Conservation (phyloP, 768 basidiomycete species). For the Solioccasus polychromus region DNA sequence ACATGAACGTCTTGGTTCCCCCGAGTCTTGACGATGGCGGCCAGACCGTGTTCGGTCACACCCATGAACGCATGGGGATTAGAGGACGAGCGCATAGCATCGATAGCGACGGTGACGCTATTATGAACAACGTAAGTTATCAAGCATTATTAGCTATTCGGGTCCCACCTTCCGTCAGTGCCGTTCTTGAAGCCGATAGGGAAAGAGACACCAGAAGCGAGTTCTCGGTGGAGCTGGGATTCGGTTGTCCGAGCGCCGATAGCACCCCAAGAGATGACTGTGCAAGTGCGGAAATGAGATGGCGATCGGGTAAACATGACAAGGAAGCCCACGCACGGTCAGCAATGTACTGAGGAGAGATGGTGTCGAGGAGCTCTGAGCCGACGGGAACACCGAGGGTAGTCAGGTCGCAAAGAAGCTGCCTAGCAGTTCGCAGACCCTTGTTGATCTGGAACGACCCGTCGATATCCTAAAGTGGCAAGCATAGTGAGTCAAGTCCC, state of each 20-base stretch:
- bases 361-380: constrained; percentile 87
- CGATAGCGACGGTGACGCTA: constrained; percentile 85
- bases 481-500: not conserved
- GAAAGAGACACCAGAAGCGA: constrained; percentile 95
- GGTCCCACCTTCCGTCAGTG: constrained; percentile 78
- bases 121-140: not conserved
- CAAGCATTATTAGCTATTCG: not conserved
- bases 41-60: constrained; percentile 81
- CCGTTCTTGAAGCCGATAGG: constrained; percentile 99
- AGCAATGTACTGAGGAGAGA: constrained; percentile 79
- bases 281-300: not conserved
- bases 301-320: not conserved
- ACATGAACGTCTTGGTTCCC: constrained; percentile 90
- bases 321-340: constrained; percentile 49
- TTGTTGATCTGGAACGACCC: constrained; percentile 97
- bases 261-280: constrained; percentile 87
- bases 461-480: constrained; percentile 61
- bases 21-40: constrained; percentile 90
- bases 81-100: constrained; percentile 91
- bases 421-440: constrained; percentile 82
- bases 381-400: constrained; percentile 89
- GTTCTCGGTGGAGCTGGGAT: constrained; percentile 94
- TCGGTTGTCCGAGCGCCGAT: constrained; percentile 98
- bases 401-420: constrained; percentile 90
- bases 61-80: constrained; percentile 98